Conservation (phyloP, 1,284 basidiomycete genomes). For the Kwoniella shivajii region DNA sequence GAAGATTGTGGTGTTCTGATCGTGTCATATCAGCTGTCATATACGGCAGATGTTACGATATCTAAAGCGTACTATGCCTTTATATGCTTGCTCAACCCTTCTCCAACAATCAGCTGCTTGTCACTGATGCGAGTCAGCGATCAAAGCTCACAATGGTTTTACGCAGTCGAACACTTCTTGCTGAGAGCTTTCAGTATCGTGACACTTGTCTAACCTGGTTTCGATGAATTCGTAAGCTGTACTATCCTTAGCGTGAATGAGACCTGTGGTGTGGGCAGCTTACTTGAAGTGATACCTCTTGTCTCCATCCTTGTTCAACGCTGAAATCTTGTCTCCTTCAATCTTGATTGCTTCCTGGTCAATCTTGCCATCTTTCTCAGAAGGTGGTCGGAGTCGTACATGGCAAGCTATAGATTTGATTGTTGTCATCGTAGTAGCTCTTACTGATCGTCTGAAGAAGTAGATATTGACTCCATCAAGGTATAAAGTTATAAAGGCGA, state of each 20-base stretch:
- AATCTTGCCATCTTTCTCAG: conserved; percentile 14
- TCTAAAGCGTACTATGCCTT: conserved; percentile 30
- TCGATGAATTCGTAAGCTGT: background rate
- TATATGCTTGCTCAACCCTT: conserved; percentile 30
- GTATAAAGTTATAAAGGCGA: no score
- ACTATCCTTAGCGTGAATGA: background rate
- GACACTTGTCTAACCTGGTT: conserved; percentile 32
- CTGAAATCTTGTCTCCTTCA: conserved; percentile 17
- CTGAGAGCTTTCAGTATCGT: conserved; percentile 24
- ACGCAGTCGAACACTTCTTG: conserved; percentile 31
- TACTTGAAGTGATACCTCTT: conserved; percentile 22
- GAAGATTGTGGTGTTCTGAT: conserved; percentile 38
- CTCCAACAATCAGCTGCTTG: background rate
- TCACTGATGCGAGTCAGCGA: background rate
- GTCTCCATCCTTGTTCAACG: conserved; percentile 12
- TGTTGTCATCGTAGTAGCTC: background rate
- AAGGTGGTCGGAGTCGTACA: conserved; percentile 26
- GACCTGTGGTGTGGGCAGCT: conserved; percentile 1
- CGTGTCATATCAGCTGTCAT: background rate
- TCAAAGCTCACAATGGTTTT: conserved; percentile 29
- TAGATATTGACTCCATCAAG: background rate
- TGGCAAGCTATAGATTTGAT: conserved; percentile 21
- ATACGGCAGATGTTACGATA: background rate
- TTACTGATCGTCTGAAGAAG: background rate
- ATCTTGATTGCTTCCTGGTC: conserved; percentile 18